A percentile compares a stretch with the other conserved stretches of the same genome.
phyloP scores from a whole-genome alignment of 2,329 filamentous ascomycete genomes.

The Chaetomium globosum region DNA sequence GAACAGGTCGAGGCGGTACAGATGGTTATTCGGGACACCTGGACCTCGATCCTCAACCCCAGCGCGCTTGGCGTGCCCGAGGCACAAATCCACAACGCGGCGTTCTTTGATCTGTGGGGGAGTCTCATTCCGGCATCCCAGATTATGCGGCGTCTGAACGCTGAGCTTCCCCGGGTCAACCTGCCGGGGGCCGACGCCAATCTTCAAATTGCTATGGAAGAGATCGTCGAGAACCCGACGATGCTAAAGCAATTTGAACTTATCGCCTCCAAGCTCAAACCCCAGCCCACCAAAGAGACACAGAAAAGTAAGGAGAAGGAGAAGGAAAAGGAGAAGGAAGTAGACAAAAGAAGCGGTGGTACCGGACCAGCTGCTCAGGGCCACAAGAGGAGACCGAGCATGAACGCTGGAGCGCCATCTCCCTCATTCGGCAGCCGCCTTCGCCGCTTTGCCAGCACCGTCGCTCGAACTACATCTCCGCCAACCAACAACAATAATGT shows the following conservation, averaged over 20 bases:
- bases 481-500: conserved; percentile 14
- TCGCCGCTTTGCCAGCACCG: conserved; percentile 37
- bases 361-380: conserved; percentile 6
- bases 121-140: conserved; percentile 53
- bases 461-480: conserved; percentile 28
- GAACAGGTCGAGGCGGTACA: conserved; percentile 49
- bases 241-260: conserved; percentile 54
- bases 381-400: conserved; percentile 31
- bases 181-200: conserved; percentile 45
- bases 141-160: conserved; percentile 51
- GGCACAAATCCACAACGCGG: conserved; percentile 48
- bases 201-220: conserved; percentile 50
- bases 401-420: conserved; percentile 28
- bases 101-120: conserved; percentile 56
- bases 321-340: conserved; percentile 25
- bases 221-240: conserved; percentile 55
- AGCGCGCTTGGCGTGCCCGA: conserved; percentile 46
- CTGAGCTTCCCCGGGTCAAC: conserved; percentile 45
- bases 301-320: conserved; percentile 33
- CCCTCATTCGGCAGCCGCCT: conserved; percentile 32
- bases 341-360: conserved; percentile 6
- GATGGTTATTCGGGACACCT: conserved; percentile 48
- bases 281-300: conserved; percentile 24
- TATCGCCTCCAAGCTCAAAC: conserved; percentile 39
- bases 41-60: conserved; percentile 50